phyloP scores from a whole-genome alignment of 2,329 filamentous ascomycete species.

The Colletotrichum cuscutae region DNA sequence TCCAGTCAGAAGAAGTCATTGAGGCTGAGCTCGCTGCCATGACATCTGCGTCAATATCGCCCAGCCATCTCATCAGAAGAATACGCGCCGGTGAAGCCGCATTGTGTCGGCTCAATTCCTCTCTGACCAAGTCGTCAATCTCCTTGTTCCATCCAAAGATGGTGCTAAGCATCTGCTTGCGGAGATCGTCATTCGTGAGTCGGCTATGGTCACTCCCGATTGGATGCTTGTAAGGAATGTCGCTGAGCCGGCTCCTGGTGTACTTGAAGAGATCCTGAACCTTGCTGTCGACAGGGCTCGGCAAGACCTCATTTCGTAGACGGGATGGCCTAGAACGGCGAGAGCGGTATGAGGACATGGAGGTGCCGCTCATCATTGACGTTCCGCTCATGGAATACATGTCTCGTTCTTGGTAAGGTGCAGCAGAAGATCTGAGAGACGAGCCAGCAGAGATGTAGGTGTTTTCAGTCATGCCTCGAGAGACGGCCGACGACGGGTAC shows the following conservation, averaged over 20 bases:
- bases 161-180: slow-evolving; percentile 89
- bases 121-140: slow-evolving; percentile 81
- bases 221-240: slow-evolving; percentile 83
- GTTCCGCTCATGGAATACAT: slow-evolving; percentile 66
- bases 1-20: slow-evolving; percentile 97
- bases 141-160: slow-evolving; percentile 97
- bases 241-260: slow-evolving; percentile 81
- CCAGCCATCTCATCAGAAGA: slow-evolving; percentile 91
- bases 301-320: slow-evolving; percentile 81
- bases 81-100: slow-evolving; percentile 81
- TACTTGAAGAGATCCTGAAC: slow-evolving; percentile 87
- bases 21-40: slow-evolving; percentile 84
- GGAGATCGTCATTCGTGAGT: slow-evolving; percentile 81
- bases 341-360: slow-evolving; percentile 59
- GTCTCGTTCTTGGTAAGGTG: slow-evolving; percentile 53
- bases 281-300: slow-evolving; percentile 79
- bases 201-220: slow-evolving; percentile 66
- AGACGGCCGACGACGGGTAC: slow-evolving; percentile 62
- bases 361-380: slow-evolving; percentile 52
- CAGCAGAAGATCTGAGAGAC: slow-evolving; percentile 56
- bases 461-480: slow-evolving; percentile 67
- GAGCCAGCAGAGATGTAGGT: slow-evolving; percentile 77
- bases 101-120: slow-evolving; percentile 83
- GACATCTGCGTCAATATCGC: slow-evolving; percentile 83
- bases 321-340: slow-evolving; percentile 69